Conservation (phyloP, 139 green algal species). For the Chlorella sp. region DNA sequence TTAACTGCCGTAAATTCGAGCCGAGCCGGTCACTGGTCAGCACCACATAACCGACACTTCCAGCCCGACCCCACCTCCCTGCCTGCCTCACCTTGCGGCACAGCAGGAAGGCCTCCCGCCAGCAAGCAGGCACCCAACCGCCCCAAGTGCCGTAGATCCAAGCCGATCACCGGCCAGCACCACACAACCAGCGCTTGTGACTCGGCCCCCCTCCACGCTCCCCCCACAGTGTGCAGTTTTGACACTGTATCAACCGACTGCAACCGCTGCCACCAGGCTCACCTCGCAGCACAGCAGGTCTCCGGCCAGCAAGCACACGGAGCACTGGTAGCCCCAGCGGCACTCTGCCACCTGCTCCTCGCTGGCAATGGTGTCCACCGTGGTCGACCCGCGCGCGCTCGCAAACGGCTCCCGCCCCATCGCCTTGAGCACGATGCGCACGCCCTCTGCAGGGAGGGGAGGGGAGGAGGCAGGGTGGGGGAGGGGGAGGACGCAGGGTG, state of each 20-base stretch:
- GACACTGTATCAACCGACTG: no score
- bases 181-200: neutral
- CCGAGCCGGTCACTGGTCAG: neutral
- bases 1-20: neutral
- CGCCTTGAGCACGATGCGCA: constrained; percentile 43
- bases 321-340: constrained; percentile 55
- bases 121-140: neutral
- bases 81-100: neutral
- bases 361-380: constrained; percentile 27
- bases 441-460: constrained; percentile 10
- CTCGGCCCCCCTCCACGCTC: no score
- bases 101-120: neutral
- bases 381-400: constrained; percentile 14
- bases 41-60: neutral
- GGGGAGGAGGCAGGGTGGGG: no score
- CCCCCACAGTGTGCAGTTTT: no score
- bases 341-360: constrained; percentile 41
- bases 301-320: constrained; percentile 45
- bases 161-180: neutral
- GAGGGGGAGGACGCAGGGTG: no score
- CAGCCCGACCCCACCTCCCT: no score
- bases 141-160: neutral
- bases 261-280: neutral
- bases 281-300: constrained; percentile 64
- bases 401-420: constrained; percentile 50